Conservation (phyloP, 495 filamentous ascomycete species). For the Eremomyces bilateralis region DNA sequence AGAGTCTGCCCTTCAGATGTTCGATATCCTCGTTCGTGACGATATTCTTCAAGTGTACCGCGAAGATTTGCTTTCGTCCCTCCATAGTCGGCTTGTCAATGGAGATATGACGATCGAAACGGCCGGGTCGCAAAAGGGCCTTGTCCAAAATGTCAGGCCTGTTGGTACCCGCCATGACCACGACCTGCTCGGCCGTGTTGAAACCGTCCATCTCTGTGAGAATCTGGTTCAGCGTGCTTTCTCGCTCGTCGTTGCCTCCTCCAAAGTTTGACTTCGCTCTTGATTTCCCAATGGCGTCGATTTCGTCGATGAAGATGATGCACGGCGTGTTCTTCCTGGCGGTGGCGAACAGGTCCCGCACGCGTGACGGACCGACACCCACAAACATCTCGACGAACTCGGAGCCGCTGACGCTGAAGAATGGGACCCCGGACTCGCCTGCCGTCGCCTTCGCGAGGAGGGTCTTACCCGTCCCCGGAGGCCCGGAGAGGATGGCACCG, state of each 20-base stretch:
- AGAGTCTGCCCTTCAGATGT: slow-evolving; percentile 62
- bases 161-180: slow-evolving; percentile 96
- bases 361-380: slow-evolving; percentile 86
- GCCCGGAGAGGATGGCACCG: slow-evolving; percentile 86
- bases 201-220: slow-evolving; percentile 99
- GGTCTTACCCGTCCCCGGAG: slow-evolving; percentile 95
- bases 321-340: slow-evolving; percentile 91
- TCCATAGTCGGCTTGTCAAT: slow-evolving; percentile 94
- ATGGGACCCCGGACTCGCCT: slow-evolving; percentile 90
- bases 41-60: slow-evolving; percentile 79
- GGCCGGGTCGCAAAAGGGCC: slow-evolving; percentile 86
- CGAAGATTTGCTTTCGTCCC: slow-evolving; percentile 88
- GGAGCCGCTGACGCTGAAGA: slow-evolving; percentile 94
- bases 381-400: slow-evolving; percentile 99
- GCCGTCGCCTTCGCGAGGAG: slow-evolving; percentile 92
- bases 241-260: slow-evolving; percentile 91
- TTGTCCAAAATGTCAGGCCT: slow-evolving; percentile 84
- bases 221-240: slow-evolving; percentile 93
- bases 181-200: slow-evolving; percentile 91
- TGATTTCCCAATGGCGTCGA: slow-evolving; percentile 89
- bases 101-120: slow-evolving; percentile 85
- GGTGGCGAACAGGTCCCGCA: slow-evolving; percentile 84
- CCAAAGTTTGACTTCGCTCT: slow-evolving; percentile 53
- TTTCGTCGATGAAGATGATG: slow-evolving; percentile 99
- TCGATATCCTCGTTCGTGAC: slow-evolving; percentile 76